Evolutionary conservation across 805 yeast species (phyloP), one percentile per base, ranked within the genome.

Genomic region (Candida wancherniae): DNA sequence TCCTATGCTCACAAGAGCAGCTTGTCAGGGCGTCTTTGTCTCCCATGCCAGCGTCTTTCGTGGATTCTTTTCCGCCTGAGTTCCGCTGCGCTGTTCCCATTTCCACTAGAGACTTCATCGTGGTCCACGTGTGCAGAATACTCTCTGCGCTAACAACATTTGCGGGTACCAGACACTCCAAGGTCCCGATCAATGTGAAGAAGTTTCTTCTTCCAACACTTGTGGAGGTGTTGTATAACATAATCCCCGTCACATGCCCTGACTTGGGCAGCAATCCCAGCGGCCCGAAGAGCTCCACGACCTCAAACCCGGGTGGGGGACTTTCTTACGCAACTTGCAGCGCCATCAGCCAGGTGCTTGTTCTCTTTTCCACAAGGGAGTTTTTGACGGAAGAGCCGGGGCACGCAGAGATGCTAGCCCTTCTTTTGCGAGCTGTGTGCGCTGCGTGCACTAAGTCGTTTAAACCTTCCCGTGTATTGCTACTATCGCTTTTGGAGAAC

Each of bases 61-160:
- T 73, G 45, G 68, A 66, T 14, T 52, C 61, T 24, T 48, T 82
- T n/a, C 87, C 87, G 3, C 58, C 57, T 20, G 60, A 59, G 24
- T 75, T 68, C 53, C 72, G 69, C 42, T 44, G 67, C n/a, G 52
- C 53, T 39, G 62, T 51, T 29, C 73, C 61, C 13, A 45, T 67
- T 7, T 76, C 85, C 1, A 71, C 75, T 33, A 56, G 90, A 39
- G 94, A 83, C 52, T 80, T 79, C 34, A 33, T 77, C 6, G 62
- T 80, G 0, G 60, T 69, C 5, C 83, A 78, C 28, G 49, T 75
- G 5, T 68, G 77, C 26, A 57, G 16, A 36, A 29, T 29, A 6
- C 36, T 40, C 24, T 31, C 26, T 10, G 39, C 34, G 9, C 51
- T 12, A 33, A 54, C 16, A 65, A 67, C 39, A 48, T 58, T 19